Evolutionary conservation across 768 basidiomycete species (phyloP).

Genomic region (Naganishia vaughanmartiniae): DNA sequence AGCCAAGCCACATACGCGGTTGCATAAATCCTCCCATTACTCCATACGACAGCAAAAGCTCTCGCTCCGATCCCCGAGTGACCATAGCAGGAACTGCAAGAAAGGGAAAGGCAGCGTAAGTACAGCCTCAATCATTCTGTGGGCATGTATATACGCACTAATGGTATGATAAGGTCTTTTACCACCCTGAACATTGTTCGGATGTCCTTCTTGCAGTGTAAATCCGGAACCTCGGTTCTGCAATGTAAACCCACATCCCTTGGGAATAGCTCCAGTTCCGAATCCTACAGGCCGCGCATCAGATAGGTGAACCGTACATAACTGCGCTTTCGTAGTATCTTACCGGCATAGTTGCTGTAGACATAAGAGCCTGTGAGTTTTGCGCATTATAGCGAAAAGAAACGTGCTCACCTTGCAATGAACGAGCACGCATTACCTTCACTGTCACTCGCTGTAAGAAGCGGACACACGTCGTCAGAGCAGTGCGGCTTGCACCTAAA

Average conservation of each 20-base stretch:
- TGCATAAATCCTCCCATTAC: constrained; percentile 55
- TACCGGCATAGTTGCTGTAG: constrained; percentile 43
- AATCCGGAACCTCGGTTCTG: constrained; percentile 92
- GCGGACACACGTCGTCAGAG: constrained; percentile 61
- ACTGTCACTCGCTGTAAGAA: constrained; percentile 71
- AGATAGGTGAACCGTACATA: constrained; percentile 22
- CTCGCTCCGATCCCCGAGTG: constrained; percentile 61
- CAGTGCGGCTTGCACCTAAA: neutral
- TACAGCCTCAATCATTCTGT: neutral
- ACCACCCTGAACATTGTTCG: constrained; percentile 77
- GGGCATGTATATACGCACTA: constrained; percentile 46
- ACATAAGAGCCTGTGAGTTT: neutral
- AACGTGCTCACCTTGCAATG: constrained; percentile 42
- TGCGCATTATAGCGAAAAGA: too few species aligned
- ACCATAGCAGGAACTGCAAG: constrained; percentile 72
- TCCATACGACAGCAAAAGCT: constrained; percentile 75
- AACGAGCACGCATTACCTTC: constrained; percentile 54
- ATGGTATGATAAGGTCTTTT: constrained; percentile 93
- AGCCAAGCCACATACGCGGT: constrained; percentile 57
- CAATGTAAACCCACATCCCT: constrained; percentile 91
- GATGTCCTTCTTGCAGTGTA: constrained; percentile 71
- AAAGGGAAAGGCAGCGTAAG: neutral
- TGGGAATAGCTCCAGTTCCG: constrained; percentile 84
- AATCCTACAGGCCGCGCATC: constrained; percentile 62
- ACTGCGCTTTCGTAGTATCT: constrained; percentile 1